Conservation (phyloP, 2,329 filamentous ascomycete species). For the Arachnopeziza araneosa region DNA sequence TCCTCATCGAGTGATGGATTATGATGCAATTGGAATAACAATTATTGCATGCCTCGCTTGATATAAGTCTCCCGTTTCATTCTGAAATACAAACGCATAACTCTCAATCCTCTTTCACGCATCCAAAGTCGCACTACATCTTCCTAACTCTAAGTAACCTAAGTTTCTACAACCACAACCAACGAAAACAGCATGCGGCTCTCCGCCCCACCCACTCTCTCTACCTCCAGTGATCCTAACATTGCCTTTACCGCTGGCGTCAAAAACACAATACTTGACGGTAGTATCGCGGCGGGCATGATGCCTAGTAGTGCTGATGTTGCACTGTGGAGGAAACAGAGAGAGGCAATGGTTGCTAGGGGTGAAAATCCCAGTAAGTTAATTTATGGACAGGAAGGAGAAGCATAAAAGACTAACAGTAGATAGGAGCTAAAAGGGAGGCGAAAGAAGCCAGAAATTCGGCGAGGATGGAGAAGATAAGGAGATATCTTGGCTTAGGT, state of each 20-base stretch:
- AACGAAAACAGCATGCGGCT: background rate
- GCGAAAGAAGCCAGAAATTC: background rate
- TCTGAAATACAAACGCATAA: background rate
- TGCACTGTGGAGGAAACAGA: background rate
- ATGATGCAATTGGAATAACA: background rate
- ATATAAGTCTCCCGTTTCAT: background rate
- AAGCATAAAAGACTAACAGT: background rate
- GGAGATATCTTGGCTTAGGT: background rate
- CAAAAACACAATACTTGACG: background rate
- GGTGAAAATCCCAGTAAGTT: background rate
- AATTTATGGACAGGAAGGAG: background rate
- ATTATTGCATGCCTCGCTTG: background rate
- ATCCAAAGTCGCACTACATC: background rate
- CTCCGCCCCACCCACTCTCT: background rate
- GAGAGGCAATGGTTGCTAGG: background rate
- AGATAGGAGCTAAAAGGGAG: background rate
- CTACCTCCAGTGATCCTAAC: background rate
- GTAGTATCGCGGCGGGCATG: background rate
- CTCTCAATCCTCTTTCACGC: background rate
- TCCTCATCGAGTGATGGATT: background rate
- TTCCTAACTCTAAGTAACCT: background rate
- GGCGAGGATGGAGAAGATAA: background rate
- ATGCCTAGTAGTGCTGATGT: background rate
- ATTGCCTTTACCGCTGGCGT: background rate
- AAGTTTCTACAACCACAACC: background rate